Evolutionary conservation across 768 basidiomycete genomes (phyloP).

Genomic region (Sistotremastrum niveocremeum): DNA sequence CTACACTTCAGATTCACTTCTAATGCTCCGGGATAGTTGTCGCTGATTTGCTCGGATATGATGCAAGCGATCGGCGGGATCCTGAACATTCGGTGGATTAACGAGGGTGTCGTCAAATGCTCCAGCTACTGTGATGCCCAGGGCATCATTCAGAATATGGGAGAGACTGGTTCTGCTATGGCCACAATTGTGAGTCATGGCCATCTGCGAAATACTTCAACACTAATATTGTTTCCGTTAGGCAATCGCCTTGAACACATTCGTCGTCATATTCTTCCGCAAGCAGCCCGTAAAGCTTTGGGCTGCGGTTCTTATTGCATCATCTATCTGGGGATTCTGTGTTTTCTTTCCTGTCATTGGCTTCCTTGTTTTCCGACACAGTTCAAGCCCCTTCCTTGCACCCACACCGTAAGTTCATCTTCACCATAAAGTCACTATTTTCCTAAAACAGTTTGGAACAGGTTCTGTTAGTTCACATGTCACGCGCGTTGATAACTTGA

Average conservation of each 20-base stretch:
- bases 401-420: constrained; percentile 22
- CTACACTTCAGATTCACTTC: too few relatives aligned
- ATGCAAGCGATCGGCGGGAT: constrained; percentile 16
- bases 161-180: constrained; percentile 28
- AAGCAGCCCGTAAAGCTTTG: constrained; percentile 15
- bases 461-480: background rate
- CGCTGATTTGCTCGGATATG: too few relatives aligned
- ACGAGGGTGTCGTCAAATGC: constrained; percentile 13
- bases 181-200: constrained; percentile 15
- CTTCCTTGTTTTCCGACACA: constrained; percentile 5
- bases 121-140: background rate
- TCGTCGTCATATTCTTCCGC: constrained; percentile 23
- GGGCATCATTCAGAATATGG: constrained; percentile 26
- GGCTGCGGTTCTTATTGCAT: constrained; percentile 20
- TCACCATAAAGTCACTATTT: background rate
- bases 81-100: constrained; percentile 23
- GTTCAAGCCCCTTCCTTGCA: too few relatives aligned
- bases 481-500: background rate
- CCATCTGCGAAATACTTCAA: background rate
- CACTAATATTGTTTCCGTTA: constrained; percentile 5
- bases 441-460: background rate
- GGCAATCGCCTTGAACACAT: constrained; percentile 28
- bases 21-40: too few relatives aligned
- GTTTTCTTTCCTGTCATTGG: constrained; percentile 27
- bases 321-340: constrained; percentile 26